These are phyloP conservation scores for Pestalotiopsis sp. DNA, from an alignment of 2,329 filamentous ascomycete genomes.

Conservation along the genomic window DNA sequence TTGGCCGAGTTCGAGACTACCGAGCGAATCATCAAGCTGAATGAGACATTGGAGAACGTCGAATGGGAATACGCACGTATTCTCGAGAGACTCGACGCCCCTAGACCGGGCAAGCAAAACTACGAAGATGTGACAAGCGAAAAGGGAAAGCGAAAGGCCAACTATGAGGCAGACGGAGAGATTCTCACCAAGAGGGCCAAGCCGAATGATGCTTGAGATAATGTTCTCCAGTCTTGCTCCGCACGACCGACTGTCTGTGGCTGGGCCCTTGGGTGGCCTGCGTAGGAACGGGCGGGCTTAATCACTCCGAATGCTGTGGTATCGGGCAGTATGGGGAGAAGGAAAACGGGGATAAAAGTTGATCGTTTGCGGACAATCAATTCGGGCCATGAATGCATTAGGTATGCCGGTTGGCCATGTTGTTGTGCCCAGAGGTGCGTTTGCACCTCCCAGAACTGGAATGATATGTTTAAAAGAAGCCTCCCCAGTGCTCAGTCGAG, in stretches of 20 bases:
- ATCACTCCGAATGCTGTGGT: background rate
- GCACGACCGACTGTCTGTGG: background rate
- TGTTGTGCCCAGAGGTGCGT: no score
- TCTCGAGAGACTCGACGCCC: slow-evolving; percentile 40
- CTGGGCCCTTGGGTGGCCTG: background rate
- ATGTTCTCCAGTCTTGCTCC: background rate
- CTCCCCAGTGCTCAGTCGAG: no score
- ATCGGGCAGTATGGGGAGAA: no score
- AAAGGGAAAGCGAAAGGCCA: slow-evolving; percentile 51
- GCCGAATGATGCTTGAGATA: slow-evolving; percentile 31
- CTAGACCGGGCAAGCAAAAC: slow-evolving; percentile 18
- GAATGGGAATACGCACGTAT: slow-evolving; percentile 74
- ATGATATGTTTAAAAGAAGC: no score
- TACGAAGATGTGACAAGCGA: slow-evolving; percentile 8
- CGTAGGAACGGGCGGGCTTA: background rate
- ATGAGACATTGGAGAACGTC: slow-evolving; percentile 68
- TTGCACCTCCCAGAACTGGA: no score
- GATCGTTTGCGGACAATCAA: no score
- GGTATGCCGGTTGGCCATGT: no score
- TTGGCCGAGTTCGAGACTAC: slow-evolving; percentile 69
- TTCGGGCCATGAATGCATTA: no score
- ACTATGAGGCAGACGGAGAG: slow-evolving; percentile 23
- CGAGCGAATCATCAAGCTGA: slow-evolving; percentile 73
- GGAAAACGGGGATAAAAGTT: no score
- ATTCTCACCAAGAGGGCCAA: slow-evolving; percentile 48